Evolutionary conservation across 2,329 filamentous ascomycete genomes (phyloP).

Genomic region (Aulographum hederae): DNA sequence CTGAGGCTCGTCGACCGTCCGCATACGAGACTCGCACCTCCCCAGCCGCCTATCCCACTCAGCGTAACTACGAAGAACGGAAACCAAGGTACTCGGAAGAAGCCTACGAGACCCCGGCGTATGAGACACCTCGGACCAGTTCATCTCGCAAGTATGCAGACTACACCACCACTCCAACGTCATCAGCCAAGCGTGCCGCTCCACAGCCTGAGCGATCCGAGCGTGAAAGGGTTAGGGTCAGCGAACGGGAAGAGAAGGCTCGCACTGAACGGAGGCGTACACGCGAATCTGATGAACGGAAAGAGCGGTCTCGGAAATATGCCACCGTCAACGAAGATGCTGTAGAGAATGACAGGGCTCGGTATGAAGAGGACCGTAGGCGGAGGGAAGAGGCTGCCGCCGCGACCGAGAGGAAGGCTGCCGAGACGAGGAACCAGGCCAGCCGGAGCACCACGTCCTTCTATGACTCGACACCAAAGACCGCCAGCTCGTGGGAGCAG

Average conservation of each 20-base stretch:
- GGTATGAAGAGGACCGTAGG: neutral
- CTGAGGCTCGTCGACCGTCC: no score
- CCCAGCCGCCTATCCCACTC: no score
- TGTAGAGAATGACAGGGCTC: no score
- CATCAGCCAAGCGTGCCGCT: neutral
- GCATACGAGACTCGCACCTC: no score
- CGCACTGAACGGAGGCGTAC: neutral
- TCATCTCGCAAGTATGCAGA: neutral
- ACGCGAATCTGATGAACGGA: neutral
- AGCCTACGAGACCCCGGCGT: no score
- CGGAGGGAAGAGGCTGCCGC: neutral
- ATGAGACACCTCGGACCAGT: no score
- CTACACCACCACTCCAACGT: neutral
- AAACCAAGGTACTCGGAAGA: no score
- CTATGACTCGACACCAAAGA: neutral
- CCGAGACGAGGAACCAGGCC: neutral
- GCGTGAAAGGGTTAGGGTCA: neutral
- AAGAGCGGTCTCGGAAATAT: neutral
- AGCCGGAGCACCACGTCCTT: neutral
- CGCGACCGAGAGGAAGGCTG: neutral
- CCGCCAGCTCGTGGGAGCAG: neutral
- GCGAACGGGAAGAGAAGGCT: neutral
- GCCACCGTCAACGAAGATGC: neutral
- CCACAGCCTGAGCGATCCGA: neutral
- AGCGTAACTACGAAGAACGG: no score